A percentile compares a stretch with the other conserved stretches of the same genome.
These are phyloP conservation scores for Curvularia sp. DNA, from an alignment of 2,329 filamentous ascomycete genomes.

Conservation along the genomic window DNA sequence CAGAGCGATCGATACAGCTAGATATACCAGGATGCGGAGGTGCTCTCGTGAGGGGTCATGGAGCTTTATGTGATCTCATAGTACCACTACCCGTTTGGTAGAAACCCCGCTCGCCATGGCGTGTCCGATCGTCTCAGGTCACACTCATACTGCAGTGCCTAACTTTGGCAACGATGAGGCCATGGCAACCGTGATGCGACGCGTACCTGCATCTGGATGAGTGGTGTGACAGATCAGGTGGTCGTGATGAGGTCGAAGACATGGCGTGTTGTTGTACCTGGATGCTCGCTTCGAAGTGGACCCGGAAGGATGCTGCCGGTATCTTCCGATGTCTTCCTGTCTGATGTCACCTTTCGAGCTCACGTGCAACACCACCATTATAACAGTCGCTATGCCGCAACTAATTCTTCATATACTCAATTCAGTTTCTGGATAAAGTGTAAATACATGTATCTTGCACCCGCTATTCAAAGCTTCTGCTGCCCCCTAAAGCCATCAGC, in stretches of 20 bases:
- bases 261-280: constrained; percentile 33
- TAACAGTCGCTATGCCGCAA: not conserved
- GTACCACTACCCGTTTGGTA: constrained; percentile 28
- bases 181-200: constrained; percentile 21
- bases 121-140: constrained; percentile 35
- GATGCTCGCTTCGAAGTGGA: constrained; percentile 22
- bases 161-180: constrained; percentile 16
- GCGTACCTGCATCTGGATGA: constrained; percentile 16
- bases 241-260: constrained; percentile 25
- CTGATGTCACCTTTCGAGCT: not conserved
- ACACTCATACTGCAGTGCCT: constrained; percentile 39
- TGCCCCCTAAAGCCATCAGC: constrained; percentile 13
- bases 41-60: constrained; percentile 45
- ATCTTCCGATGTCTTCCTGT: constrained; percentile 12
- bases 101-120: constrained; percentile 36
- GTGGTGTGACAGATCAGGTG: constrained; percentile 39
- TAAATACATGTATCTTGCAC: not conserved
- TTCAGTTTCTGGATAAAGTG: not conserved
- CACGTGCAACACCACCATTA: constrained; percentile 12
- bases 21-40: constrained; percentile 25
- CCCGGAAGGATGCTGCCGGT: constrained; percentile 19
- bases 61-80: constrained; percentile 49
- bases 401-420: constrained; percentile 4
- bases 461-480: constrained; percentile 1
- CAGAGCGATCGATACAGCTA: constrained; percentile 19